phyloP scores from a whole-genome alignment of 768 basidiomycete species.

The Butyriboletus loyo region DNA sequence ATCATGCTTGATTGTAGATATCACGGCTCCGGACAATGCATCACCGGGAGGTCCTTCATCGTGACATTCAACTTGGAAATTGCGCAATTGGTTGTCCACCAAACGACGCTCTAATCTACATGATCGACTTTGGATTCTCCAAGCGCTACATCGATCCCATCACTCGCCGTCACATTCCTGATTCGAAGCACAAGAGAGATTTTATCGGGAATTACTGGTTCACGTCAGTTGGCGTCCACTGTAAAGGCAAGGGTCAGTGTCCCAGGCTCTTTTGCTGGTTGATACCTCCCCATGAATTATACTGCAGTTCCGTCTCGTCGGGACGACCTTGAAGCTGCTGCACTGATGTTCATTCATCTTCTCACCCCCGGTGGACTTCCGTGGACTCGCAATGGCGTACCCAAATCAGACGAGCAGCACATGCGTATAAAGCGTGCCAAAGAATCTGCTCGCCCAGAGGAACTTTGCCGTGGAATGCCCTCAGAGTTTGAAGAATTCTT shows the following conservation, averaged over 20 bases:
- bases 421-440: conserved; percentile 64
- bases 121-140: conserved; percentile 87
- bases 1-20: conserved; percentile 45
- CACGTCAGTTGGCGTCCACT: conserved; percentile 74
- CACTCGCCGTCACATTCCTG: conserved; percentile 68
- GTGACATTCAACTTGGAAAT: conserved; percentile 80
- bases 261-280: conserved; percentile 7
- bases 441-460: conserved; percentile 54
- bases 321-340: conserved; percentile 75
- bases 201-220: conserved; percentile 89
- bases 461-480: conserved; percentile 67
- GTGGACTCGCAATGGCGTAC: conserved; percentile 81
- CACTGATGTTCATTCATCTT: conserved; percentile 78
- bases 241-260: conserved; percentile 63
- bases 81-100: conserved; percentile 62
- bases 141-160: conserved; percentile 69
- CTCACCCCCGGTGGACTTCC: conserved; percentile 71
- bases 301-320: conserved; percentile 68
- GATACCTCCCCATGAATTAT: conserved; percentile 21
- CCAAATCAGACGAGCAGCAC: conserved; percentile 65
- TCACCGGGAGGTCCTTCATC: conserved; percentile 65
- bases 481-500: conserved; percentile 75
- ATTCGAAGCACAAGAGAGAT: conserved; percentile 63
- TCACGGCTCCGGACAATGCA: conserved; percentile 75
- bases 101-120: conserved; percentile 60